Evolutionary conservation across 495 filamentous ascomycete species (phyloP), one percentile per base, ranked within the genome.

Genomic region (Massariosphaeria phaeospora): DNA sequence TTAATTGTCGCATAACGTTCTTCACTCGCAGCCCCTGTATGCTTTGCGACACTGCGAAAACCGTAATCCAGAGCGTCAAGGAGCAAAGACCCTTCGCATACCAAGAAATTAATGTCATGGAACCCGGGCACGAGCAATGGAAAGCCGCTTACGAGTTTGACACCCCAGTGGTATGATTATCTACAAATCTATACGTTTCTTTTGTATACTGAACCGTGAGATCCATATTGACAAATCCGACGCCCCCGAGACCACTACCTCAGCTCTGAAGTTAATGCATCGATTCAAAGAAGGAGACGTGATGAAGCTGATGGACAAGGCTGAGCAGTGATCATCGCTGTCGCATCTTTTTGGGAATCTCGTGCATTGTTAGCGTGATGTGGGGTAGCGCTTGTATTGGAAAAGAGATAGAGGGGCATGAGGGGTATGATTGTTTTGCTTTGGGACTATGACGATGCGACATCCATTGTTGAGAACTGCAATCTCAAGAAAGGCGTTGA

Each of bases 121-220:
- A 74, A 26, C 73, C 78, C 0, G 79, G 73, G 33, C 76, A 79
- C 31, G 78, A 83, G 57, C 54, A 69, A 24, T 95, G 89, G 90
- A 85, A 80, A 63, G 77, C 84, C 65, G 67, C 88, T 12, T 96
- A 96, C 65, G 90, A 94, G 21, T 91, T 94, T 66, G 90, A 96
- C 65, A 85, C 88, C 0, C 90, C 90, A 2, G 90, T 96, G 43
- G 84, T 87, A 69, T 53, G 78, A 63, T 31, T 38, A 39, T 30
- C 21, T 41, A 2, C 13, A 29, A 36, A 15, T 26, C 4, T 18
- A 10, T 4, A 26, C 12, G 25, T 17, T 5, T 26, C 15, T 4
- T 25, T 13, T 29, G 38, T 17, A 27, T 51, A 40, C 59, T 67
- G 20, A 63, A 21, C 12, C 11, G 10, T 20, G 52, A 88, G 85